Conservation (phyloP, 352 stramenopile genomes). For the Phytophthora multivora region DNA sequence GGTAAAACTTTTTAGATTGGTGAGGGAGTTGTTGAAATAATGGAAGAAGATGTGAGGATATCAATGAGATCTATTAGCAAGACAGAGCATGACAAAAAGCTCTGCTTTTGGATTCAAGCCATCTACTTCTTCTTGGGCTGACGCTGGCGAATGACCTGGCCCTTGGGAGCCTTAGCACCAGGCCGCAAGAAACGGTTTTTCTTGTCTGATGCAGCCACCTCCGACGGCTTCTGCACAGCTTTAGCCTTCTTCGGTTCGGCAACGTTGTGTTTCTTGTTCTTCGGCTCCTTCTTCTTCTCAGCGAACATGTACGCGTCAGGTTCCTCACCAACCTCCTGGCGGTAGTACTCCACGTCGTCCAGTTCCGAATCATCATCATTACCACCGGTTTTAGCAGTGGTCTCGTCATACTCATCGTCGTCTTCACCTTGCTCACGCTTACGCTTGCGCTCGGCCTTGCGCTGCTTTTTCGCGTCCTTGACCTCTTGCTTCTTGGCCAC, state of each 20-base stretch:
- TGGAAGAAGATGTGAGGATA: background rate
- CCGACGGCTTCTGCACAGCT: slow-evolving; percentile 51
- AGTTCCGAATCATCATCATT: slow-evolving; percentile 66
- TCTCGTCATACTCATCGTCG: slow-evolving; percentile 52
- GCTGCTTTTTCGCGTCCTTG: slow-evolving; percentile 81
- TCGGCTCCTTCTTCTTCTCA: slow-evolving; percentile 38
- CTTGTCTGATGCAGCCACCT: slow-evolving; percentile 73
- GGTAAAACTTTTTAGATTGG: background rate
- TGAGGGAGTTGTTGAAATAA: background rate
- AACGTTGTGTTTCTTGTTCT: slow-evolving; percentile 57
- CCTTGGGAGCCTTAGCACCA: slow-evolving; percentile 48
- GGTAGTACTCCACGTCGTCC: slow-evolving; percentile 85
- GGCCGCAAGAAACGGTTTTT: slow-evolving; percentile 55
- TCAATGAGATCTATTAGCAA: slow-evolving; percentile 35
- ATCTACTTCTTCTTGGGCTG: slow-evolving; percentile 52
- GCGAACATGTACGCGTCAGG: slow-evolving; percentile 84
- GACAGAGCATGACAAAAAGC: slow-evolving; percentile 18
- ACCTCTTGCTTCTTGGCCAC: slow-evolving; percentile 88
- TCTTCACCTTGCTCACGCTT: slow-evolving; percentile 53
- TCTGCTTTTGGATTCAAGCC: slow-evolving; percentile 15
- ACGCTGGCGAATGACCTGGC: slow-evolving; percentile 63
- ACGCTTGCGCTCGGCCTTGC: slow-evolving; percentile 66
- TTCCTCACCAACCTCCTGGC: slow-evolving; percentile 82
- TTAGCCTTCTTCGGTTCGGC: slow-evolving; percentile 12
- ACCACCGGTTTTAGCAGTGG: slow-evolving; percentile 28